Base-by-base conservation (phyloP, 1,284 basidiomycete species). In the Athelia sp. region DNA sequence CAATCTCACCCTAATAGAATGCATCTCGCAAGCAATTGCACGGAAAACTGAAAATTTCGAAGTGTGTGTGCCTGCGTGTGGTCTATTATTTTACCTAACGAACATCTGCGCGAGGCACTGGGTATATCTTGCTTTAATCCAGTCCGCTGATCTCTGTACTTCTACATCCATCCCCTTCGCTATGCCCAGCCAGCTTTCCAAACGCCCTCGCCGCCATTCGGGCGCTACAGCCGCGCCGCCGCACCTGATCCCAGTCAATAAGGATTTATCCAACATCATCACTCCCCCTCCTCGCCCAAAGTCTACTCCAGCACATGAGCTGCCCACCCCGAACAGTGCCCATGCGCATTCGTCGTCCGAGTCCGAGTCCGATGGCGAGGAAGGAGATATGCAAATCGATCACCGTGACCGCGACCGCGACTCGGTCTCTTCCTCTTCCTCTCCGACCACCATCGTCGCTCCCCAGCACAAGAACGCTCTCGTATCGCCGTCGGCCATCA, bases 281-380 rank as follows among this genome's bases (percentile, higher is more conserved):
- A 6, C 40, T 0, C 63, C 63, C 9, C 63, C 63, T 6, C 66
- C 61, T 1, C 65, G 64, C 32, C 64, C 64, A 18, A 67, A 67
- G 32, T 65, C 64, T 3, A 65, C 64, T 3, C 64, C 64, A 24
- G 23, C 67, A 18, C 64, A 68, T 4, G 66, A 66, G 23, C 57
- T 63, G 0, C 61, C 53, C 0, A 54, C 52, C 4, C 55, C 31
- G 4, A 52, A 46, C n/a, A n/a, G n/a, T 18, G 4, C 26, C 26
- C 50, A 53, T 49, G 54, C 68, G 40, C 36, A 55, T 58, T 26
- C 46, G 68, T 66, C 49, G 69, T 29, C 26, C 6, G 26, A 29
- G 26, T 29, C 26, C 66, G 45, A 54, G 54, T 56, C 65, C 65
- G 56, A 58, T 47, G 45, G 55, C 50, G 56, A 57, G 45, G 17